Conservation (phyloP, 257 asterid species). For the Ligustrum vulgare region DNA sequence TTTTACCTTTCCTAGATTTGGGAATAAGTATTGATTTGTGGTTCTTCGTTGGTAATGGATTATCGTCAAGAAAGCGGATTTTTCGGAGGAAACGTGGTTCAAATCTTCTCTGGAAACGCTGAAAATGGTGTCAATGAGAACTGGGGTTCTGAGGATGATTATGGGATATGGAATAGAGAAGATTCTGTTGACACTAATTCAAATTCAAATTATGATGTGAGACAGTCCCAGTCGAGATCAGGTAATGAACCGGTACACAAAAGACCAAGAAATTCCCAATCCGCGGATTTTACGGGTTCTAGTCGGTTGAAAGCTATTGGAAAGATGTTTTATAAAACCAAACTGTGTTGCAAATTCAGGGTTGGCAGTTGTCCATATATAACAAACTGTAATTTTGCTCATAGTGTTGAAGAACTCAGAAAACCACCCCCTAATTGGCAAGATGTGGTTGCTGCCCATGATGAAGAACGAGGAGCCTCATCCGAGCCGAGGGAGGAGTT, state of each 20-base stretch:
- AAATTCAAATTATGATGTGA: constrained; percentile 52
- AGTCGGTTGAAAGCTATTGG: constrained; percentile 58
- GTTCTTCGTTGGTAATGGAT: constrained; percentile 41
- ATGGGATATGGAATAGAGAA: constrained; percentile 57
- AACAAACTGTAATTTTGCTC: constrained; percentile 78
- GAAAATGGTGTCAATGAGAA: constrained; percentile 34
- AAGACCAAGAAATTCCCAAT: constrained; percentile 49
- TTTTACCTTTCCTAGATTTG: background rate
- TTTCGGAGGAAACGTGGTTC: constrained; percentile 57
- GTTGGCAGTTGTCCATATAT: constrained; percentile 73
- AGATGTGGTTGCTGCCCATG: constrained; percentile 71
- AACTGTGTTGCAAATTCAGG: constrained; percentile 70
- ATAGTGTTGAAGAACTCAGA: constrained; percentile 43
- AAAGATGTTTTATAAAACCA: constrained; percentile 74
- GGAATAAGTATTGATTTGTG: constrained; percentile 20
- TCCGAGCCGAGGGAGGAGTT: constrained; percentile 62
- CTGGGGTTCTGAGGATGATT: constrained; percentile 72
- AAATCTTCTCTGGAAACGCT: constrained; percentile 45
- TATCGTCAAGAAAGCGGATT: constrained; percentile 46
- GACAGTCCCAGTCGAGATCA: constrained; percentile 41
- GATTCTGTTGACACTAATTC: constrained; percentile 42
- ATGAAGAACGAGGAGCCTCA: constrained; percentile 47
- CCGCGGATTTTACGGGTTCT: constrained; percentile 20
- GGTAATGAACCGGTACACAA: constrained; percentile 61
- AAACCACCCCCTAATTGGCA: constrained; percentile 87